These are phyloP conservation scores for Aspergillus arachidicola DNA, from an alignment of 2,329 filamentous ascomycete species.

Conservation along the genomic window DNA sequence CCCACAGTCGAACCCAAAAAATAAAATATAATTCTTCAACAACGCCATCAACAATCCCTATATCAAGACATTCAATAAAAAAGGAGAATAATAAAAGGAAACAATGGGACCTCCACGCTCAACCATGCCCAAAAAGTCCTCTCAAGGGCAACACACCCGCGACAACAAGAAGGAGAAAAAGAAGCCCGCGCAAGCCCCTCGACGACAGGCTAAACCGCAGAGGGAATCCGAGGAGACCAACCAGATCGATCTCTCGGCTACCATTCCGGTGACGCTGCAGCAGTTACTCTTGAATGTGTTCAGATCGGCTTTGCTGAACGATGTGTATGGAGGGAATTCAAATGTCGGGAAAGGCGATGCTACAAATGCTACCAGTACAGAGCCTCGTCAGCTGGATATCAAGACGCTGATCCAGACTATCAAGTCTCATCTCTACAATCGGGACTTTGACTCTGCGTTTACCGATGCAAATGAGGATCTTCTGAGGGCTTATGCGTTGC, in stretches of 20 bases:
- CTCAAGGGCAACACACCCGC: slow-evolving; percentile 3
- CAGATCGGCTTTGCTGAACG: slow-evolving; percentile 61
- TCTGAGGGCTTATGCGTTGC: slow-evolving; percentile 79
- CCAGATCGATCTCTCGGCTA: slow-evolving; percentile 26
- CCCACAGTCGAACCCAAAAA: neutral
- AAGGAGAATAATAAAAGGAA: neutral
- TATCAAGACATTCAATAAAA: neutral
- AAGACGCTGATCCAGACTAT: slow-evolving; percentile 71
- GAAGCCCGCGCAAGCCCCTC: slow-evolving; percentile 9
- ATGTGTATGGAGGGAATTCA: slow-evolving; percentile 33
- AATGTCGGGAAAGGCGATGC: neutral
- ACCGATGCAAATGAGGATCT: slow-evolving; percentile 62
- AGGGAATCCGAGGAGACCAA: slow-evolving; percentile 9
- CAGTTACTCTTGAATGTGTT: slow-evolving; percentile 76
- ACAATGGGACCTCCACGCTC: slow-evolving; percentile 16
- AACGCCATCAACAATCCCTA: neutral
- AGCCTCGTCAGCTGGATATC: slow-evolving; percentile 33
- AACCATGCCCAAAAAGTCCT: slow-evolving; percentile 3
- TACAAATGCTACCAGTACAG: slow-evolving; percentile 1
- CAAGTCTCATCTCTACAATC: slow-evolving; percentile 81
- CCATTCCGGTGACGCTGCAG: slow-evolving; percentile 59
- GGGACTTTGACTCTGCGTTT: slow-evolving; percentile 84
- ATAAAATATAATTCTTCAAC: neutral
- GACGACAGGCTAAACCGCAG: slow-evolving; percentile 7
- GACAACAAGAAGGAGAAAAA: slow-evolving; percentile 17